Base-by-base conservation (phyloP, 1,284 basidiomycete genomes). In the Ustilago bromivora region DNA sequence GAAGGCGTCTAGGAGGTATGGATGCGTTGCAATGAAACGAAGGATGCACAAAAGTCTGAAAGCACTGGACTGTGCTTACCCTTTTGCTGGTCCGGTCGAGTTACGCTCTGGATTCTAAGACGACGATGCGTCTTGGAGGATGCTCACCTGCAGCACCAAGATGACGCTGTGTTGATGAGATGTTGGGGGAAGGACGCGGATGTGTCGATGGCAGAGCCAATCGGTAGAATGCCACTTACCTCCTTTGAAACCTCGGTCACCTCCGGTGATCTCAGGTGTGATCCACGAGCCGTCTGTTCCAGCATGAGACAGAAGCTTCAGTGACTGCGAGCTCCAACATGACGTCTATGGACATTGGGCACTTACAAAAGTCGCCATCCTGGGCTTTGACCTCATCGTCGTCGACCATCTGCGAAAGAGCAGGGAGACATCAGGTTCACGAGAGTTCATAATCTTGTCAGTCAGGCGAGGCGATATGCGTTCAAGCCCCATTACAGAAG, bases 321-420 rank as follows among this genome's bases (percentile, higher is more conserved):
- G 51, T 23, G 1, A 17, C 17, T 7, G 17, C 36, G 13, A 15
- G 15, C 12, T 31, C 15, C 17, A 7, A 38, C 6, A 3, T 31
- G 23, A 12, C 12, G 19, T 17, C 11, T 15, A 19, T 8, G 4
- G 41, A n/a, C 34, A 31, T 31, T 12, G 34, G 3, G 3, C 43
- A 75, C 78, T 68, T 71, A 84, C 81, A 85, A 52, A 85, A 85
- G 51, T 83, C 82, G 41, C 83, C 81, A 38, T 83, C 82, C 58
- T 85, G 83, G 15, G 83, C 57, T 47, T 51, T 38, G 19, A 82
- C 83, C 38, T 76, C 70, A 51, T 85, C 83, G 52, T 83, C 82
- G 54, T 82, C 80, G 31, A 82, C 81, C 65, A 77, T 77, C 79
- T 80, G 64, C 34, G 6, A 4, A 8, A 17, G 55, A 3, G 11